A percentile compares a stretch with the other conserved stretches of the same genome.
Evolutionary conservation across 768 basidiomycete species (phyloP).

Genomic region (Jaapia argillacea): DNA sequence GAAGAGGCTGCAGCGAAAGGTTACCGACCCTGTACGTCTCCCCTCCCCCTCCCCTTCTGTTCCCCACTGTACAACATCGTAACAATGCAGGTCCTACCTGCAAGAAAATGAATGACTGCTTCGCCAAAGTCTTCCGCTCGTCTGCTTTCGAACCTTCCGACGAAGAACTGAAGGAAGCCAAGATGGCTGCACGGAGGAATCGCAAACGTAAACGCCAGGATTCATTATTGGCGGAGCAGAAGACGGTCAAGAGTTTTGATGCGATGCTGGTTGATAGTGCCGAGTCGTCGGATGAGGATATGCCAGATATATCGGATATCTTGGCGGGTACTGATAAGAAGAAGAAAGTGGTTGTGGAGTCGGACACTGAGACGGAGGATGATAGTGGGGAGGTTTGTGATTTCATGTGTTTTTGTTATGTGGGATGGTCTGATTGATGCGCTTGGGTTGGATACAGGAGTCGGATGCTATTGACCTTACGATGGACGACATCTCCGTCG

Average conservation of each 20-base stretch:
- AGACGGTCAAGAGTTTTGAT: conserved; percentile 2
- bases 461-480: no score
- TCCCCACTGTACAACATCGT: not conserved
- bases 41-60: not conserved
- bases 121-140: conserved; percentile 45
- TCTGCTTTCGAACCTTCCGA: conserved; percentile 61
- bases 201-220: no score
- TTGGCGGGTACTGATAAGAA: conserved; percentile 13
- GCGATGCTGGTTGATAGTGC: conserved; percentile 12
- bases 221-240: conserved; percentile 5
- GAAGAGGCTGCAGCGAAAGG: conserved; percentile 49
- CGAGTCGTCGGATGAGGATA: conserved; percentile 31
- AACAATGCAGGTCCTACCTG: conserved; percentile 50
- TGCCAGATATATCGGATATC: conserved; percentile 38
- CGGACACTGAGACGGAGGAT: no score
- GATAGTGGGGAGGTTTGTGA: no score
- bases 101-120: conserved; percentile 48
- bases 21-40: conserved; percentile 42
- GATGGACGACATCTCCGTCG: no score
- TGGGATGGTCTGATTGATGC: no score
- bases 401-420: no score
- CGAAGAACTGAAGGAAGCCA: conserved; percentile 38
- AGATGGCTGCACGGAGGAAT: conserved; percentile 23
- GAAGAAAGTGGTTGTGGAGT: no score
- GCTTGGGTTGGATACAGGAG: no score